phyloP scores from a whole-genome alignment of 2,329 filamentous ascomycete species.

The Chaetomiaceae sp. region DNA sequence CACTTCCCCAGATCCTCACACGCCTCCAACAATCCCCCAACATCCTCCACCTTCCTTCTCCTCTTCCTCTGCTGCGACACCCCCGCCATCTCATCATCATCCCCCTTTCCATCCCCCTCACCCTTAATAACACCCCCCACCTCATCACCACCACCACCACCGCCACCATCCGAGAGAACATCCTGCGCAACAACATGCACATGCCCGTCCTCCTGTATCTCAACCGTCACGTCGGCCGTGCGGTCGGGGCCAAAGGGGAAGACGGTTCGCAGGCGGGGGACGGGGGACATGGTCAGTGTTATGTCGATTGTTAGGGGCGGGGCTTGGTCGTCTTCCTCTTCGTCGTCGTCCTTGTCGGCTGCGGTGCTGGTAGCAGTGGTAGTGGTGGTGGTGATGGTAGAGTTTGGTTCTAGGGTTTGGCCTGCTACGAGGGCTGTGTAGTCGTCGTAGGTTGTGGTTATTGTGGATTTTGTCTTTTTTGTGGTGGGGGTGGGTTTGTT shows the following conservation, averaged over 20 bases:
- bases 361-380: neutral
- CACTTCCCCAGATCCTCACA: constrained; percentile 50
- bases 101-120: no score
- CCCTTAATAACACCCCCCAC: no score
- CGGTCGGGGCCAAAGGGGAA: constrained; percentile 44
- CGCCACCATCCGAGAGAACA: no score
- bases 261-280: constrained; percentile 46
- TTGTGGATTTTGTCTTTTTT: no score
- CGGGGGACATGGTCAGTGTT: constrained; percentile 46
- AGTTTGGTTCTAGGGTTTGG: no score
- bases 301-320: constrained; percentile 43
- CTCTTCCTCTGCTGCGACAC: no score
- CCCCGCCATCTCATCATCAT: no score
- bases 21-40: constrained; percentile 44
- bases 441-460: constrained; percentile 28
- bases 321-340: constrained; percentile 2
- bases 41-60: constrained; percentile 38
- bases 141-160: no score
- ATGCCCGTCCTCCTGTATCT: constrained; percentile 55
- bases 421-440: constrained; percentile 25
- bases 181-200: constrained; percentile 58
- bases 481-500: no score
- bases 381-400: neutral
- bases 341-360: constrained; percentile 19
- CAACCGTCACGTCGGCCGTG: constrained; percentile 51